These are phyloP conservation scores for Picea sitchensis DNA, from an alignment of 75 land plant genomes.

Conservation along the genomic window DNA sequence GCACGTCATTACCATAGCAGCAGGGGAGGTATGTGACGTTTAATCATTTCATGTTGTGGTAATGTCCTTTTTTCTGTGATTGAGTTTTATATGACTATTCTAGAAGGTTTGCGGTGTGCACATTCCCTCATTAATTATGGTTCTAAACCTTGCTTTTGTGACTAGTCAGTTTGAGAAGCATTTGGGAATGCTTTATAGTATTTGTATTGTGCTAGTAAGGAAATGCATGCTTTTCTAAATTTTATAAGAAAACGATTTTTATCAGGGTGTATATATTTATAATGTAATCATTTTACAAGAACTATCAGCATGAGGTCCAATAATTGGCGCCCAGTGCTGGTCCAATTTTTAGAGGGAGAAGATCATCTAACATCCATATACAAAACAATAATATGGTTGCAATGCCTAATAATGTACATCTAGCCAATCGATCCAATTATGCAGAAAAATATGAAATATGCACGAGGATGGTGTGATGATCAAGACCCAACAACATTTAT, in stretches of 20 bases:
- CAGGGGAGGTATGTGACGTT: slow-evolving; percentile 48
- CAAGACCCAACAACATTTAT: no score
- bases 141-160: neutral
- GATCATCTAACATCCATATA: no score
- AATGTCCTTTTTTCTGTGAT: slow-evolving; percentile 1
- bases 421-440: no score
- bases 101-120: neutral
- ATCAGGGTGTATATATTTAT: neutral
- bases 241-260: neutral
- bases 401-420: no score
- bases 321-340: neutral
- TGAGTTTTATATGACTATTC: neutral
- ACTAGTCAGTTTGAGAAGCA: neutral
- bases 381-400: no score
- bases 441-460: no score
- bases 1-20: slow-evolving; percentile 43
- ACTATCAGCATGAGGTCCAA: neutral
- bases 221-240: no score
- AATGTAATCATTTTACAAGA: neutral
- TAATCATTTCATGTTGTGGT: neutral
- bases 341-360: neutral
- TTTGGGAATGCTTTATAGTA: neutral
- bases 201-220: neutral
- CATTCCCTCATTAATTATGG: neutral
- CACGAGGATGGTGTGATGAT: no score